Conservation (phyloP, 2,329 filamentous ascomycete genomes). For the Gremmenia infestans region DNA sequence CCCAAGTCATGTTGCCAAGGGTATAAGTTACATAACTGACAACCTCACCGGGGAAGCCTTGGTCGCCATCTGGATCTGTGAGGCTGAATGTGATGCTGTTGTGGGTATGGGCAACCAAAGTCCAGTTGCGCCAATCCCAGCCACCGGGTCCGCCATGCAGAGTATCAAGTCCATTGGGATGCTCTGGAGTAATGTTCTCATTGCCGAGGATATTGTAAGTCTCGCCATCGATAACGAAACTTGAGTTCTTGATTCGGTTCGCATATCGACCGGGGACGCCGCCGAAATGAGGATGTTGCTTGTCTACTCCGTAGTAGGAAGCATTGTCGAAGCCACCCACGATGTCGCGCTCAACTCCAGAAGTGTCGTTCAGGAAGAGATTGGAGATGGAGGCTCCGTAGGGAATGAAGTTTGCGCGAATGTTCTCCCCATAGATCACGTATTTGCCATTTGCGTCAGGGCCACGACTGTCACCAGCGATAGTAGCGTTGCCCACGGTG, state of each 20-base stretch:
- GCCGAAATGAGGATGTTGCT: slow-evolving; percentile 65
- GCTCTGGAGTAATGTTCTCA: slow-evolving; percentile 50
- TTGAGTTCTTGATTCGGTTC: slow-evolving; percentile 75
- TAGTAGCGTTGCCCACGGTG: slow-evolving; percentile 23
- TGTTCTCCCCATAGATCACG: slow-evolving; percentile 61
- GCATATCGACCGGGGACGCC: slow-evolving; percentile 72
- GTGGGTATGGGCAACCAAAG: slow-evolving; percentile 59
- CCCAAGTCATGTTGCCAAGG: slow-evolving; percentile 60
- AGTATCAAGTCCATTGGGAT: slow-evolving; percentile 54
- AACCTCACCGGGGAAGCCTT: slow-evolving; percentile 77
- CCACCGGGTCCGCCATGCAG: slow-evolving; percentile 66
- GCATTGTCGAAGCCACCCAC: slow-evolving; percentile 74
- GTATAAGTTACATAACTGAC: slow-evolving; percentile 71
- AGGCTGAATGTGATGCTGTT: slow-evolving; percentile 71
- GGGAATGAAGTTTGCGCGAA: slow-evolving; percentile 64
- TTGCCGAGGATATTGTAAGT: slow-evolving; percentile 57
- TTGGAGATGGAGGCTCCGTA: slow-evolving; percentile 72
- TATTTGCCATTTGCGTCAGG: slow-evolving; percentile 64
- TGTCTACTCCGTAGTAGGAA: slow-evolving; percentile 60
- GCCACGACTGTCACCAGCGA: slow-evolving; percentile 17
- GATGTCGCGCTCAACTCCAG: slow-evolving; percentile 64
- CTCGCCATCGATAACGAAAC: slow-evolving; percentile 61
- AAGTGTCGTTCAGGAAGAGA: slow-evolving; percentile 63
- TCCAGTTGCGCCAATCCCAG: slow-evolving; percentile 77
- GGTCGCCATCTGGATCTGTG: slow-evolving; percentile 65